Evolutionary conservation across 2,329 filamentous ascomycete genomes (phyloP).

Genomic region (Trichophyton benhamiae): DNA sequence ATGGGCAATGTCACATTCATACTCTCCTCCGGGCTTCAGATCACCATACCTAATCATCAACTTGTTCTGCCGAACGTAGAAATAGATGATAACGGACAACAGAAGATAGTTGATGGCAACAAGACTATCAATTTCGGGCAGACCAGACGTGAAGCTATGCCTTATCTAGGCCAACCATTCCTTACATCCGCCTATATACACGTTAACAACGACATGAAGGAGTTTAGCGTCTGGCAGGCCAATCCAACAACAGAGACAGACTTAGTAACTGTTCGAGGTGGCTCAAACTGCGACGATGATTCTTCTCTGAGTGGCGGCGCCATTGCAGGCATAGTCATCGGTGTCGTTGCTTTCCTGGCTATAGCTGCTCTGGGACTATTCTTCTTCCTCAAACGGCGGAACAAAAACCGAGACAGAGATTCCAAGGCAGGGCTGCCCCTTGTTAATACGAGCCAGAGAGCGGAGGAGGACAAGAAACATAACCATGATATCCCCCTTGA

Average conservation of each 20-base stretch:
- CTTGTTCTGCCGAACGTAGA: slow-evolving; percentile 20
- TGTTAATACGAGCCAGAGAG: background rate
- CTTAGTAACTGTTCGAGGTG: slow-evolving; percentile 13
- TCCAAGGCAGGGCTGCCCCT: background rate
- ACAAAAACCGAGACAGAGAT: background rate
- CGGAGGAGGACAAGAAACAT: background rate
- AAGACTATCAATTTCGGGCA: background rate
- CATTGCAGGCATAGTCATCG: slow-evolving; percentile 9
- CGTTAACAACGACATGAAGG: slow-evolving; percentile 19
- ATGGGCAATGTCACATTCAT: slow-evolving; percentile 13
- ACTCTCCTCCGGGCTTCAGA: slow-evolving; percentile 12
- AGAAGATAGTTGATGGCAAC: background rate
- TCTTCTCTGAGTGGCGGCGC: slow-evolving; percentile 3
- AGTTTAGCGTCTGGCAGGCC: slow-evolving; percentile 17
- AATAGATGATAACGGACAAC: slow-evolving; percentile 14
- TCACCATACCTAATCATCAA: slow-evolving; percentile 22
- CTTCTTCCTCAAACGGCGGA: slow-evolving; percentile 3
- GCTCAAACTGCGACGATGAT: background rate
- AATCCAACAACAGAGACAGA: slow-evolving; percentile 11
- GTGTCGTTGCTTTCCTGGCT: background rate
- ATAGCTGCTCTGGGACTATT: background rate
- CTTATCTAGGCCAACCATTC: slow-evolving; percentile 20
- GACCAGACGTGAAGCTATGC: background rate
- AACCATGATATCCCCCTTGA: background rate
- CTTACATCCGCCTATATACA: slow-evolving; percentile 22